Evolutionary conservation across 2,329 filamentous ascomycete genomes (phyloP), one percentile per base, ranked within the genome.

Genomic region (Didymella sp.): DNA sequence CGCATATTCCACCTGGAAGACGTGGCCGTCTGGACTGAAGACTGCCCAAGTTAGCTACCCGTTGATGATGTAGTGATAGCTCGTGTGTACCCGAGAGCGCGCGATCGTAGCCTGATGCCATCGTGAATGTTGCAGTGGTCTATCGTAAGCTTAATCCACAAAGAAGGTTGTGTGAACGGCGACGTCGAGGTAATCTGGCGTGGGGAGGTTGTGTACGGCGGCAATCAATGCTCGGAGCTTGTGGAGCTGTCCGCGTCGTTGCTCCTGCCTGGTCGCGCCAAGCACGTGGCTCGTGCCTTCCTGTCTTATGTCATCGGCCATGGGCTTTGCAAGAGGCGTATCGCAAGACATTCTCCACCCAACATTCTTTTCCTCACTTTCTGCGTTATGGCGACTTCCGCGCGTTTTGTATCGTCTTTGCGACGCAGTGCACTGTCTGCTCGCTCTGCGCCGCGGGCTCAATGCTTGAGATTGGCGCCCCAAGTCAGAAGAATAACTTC

Each of bases 1-100:
- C 54, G 95, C 95, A 86, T 99, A 99, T 85, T 99, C 95, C 74
- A 99, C 95, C 81, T 99, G 95, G 82, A 99, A 99, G 73, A 99
- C 95, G 83, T 99, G 95, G 80, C 95, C 95, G 81, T 99, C 95
- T 74, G 95, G 95, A 86, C 94, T 98, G 75, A 97, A 97, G 77
- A 96, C 93, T 96, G 71, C 64, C 75, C 30, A 59, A 41, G 61
- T 72, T 68, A 74, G 71, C 64, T 71, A 51, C 48, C 21, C 45
- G 19, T n/a, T 35, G 37, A 42, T 47, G 58, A 69, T 63, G 43
- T 43, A 63, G 24, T 33, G 47, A 37, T 75, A 71, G 71, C 37
- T 37, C 58, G 46, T 60, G 69, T 88, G 82, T 88, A 97, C 93
- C 94, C 82, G 94, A 98, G 79, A 98, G 89, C 81, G 94, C 95